Evolutionary conservation across 2,329 filamentous ascomycete species (phyloP).

Genomic region (Lasiodiplodia gonubiensis): DNA sequence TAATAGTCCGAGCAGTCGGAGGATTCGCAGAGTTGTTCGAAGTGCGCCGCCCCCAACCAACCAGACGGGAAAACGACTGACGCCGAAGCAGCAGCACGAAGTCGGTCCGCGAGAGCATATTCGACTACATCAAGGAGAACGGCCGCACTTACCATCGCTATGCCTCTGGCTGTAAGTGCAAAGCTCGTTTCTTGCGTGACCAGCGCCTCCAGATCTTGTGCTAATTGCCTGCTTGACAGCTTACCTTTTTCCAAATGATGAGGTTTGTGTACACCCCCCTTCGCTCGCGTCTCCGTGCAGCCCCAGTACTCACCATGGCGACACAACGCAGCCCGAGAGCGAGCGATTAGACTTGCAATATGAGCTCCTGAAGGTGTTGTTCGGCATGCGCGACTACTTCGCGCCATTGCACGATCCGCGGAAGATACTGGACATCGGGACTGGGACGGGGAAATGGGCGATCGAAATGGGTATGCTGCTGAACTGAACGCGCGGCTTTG

Average conservation of each 20-base stretch:
- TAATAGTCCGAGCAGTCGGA: slow-evolving; percentile 23
- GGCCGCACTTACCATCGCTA: slow-evolving; percentile 50
- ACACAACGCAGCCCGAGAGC: slow-evolving; percentile 41
- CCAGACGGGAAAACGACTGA: slow-evolving; percentile 4
- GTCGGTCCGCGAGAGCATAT: slow-evolving; percentile 48
- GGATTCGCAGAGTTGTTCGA: slow-evolving; percentile 4
- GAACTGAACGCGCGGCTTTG: neutral
- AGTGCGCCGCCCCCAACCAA: slow-evolving; percentile 3
- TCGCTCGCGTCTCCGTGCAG: neutral
- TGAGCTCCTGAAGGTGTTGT: slow-evolving; percentile 45
- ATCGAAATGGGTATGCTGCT: slow-evolving; percentile 48
- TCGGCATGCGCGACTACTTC: slow-evolving; percentile 43
- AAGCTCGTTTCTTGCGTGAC: neutral
- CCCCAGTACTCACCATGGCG: neutral
- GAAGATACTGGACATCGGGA: slow-evolving; percentile 50
- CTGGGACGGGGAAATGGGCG: slow-evolving; percentile 51
- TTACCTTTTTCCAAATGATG: slow-evolving; percentile 48
- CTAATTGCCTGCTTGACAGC: slow-evolving; percentile 33
- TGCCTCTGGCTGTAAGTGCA: slow-evolving; percentile 45
- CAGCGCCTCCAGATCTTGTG: neutral
- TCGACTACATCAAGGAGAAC: slow-evolving; percentile 47
- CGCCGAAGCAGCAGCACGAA: slow-evolving; percentile 32
- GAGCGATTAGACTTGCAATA: slow-evolving; percentile 48
- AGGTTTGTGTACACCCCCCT: slow-evolving; percentile 35
- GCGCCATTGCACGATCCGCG: slow-evolving; percentile 47